Evolutionary conservation across 2,329 filamentous ascomycete species (phyloP), one percentile per base, ranked within the genome.

Genomic region (Eutypella sp.): DNA sequence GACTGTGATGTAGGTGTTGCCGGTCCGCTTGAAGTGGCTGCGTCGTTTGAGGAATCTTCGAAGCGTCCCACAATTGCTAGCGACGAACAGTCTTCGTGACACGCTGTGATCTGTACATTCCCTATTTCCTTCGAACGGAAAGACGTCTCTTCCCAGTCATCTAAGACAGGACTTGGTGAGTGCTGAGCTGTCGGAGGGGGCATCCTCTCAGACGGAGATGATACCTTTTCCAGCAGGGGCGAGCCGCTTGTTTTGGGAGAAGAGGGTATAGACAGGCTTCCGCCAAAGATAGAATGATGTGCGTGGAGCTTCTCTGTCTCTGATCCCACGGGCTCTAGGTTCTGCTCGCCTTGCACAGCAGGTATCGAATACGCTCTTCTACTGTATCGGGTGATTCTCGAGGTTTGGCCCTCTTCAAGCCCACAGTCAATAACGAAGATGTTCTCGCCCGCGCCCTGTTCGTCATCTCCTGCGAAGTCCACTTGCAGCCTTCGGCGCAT

Each of bases 401-500:
- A 62, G 11, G 66, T 65, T 25, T 71, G 67, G 6, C 74, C 74
- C 50, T 86, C 79, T 23, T 80, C 79, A n/a, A 82, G 65, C 1
- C 88, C 89, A 57, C 85, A 86, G 27, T 81, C 75, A 40, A 96
- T 75, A 3, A 95, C 76, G 22, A 95, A 74, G 33, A 95, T 71
- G 15, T 75, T 77, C 65, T 96, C 92, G 18, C 90, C 90, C 22
- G 83, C 84, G 41, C 83, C 80, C 45, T 80, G 72, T n/a, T 81
- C 79, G 66, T 93, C 87, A 53, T 91, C 88, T 18, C 81, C 82
- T 34, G 86, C 86, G 67, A 96, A 97, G 61, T 99, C 93, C 2
- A 96, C 89, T 57, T 93, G 85, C 3, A 97, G 71, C 50, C 74
- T 82, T 49, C 90, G 81, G 44, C 82, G 82, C 91, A 97, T 97